Evolutionary conservation across 164 flowering plant species (phyloP), one percentile per base, ranked within the genome.

Genomic region (Tetracentron sinense): DNA sequence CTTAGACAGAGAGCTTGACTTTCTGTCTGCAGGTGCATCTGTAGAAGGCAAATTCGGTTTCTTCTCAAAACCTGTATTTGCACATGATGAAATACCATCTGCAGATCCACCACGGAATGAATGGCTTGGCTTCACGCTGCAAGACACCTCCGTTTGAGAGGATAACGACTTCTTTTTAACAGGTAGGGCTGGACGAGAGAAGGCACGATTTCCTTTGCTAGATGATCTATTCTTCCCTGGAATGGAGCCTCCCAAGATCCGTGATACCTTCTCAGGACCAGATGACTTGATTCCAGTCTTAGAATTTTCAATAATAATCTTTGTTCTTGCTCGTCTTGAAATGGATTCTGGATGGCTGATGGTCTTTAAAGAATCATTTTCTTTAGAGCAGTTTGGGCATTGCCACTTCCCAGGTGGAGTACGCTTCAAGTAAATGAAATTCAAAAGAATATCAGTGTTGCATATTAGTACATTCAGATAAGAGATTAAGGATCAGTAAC

Each of bases 401-500:
- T 83, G 80, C 98, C 98, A 93, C 81, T 82, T 88, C 16, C 94
- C 97, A 42, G 56, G 81, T 44, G 98, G 97, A 54, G 90, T 81
- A 26, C 91, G 85, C 96, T 93, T 72, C 75, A 80, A 62, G 33
- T 21, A 56, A 60, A 46, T 10, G 12, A 52, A 60, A 62, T 54
- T 12, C 15, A 49, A 35, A 31, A 33, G 23, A 16, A 54, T 64
- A 30, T 66, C 20, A 65, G 47, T 14, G 23, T 20, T 21, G 25
- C 25, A 44, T 42, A 25, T 14, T 47, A 31, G 29, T 19, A 14
- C 5, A 50, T 4, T 22, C 51, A 27, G 29, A 28, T 38, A 49
- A 42, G 38, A 30, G 31, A 20, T n/a, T 21, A 2, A 57, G 30
- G 25, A 47, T 22, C 22, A 46, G 11, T 21, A 64, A 50, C 7